phyloP scores from a whole-genome alignment of 2,329 filamentous ascomycete species.

The Rhexocercosporidium sp. region DNA sequence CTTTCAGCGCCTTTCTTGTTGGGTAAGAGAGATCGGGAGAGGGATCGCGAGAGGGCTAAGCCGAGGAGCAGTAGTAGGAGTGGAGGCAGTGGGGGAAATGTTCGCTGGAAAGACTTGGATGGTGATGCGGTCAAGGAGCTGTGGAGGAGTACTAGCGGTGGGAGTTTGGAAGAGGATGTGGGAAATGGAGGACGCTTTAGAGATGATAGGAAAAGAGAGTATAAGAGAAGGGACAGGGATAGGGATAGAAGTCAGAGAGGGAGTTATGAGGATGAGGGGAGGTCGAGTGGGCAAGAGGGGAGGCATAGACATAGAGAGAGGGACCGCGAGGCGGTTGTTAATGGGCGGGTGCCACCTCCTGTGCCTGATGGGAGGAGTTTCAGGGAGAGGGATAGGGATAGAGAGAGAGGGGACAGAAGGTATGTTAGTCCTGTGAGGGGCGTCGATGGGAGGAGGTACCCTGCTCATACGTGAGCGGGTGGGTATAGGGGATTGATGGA shows the following conservation, averaged over 20 bases:
- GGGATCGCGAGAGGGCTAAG: constrained; percentile 43
- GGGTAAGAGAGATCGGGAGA: constrained; percentile 43
- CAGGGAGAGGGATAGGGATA: constrained; percentile 26
- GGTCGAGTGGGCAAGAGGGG: constrained; percentile 15
- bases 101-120: constrained; percentile 32
- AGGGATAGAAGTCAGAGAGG: constrained; percentile 23
- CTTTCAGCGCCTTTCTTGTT: constrained; percentile 39
- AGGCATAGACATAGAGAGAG: constrained; percentile 20
- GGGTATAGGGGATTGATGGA: background rate
- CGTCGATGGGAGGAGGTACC: constrained; percentile 40
- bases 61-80: constrained; percentile 18
- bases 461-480: constrained; percentile 18
- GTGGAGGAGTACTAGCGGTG: constrained; percentile 33
- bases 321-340: constrained; percentile 19
- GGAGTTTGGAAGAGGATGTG: constrained; percentile 26
- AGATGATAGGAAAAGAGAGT: constrained; percentile 21
- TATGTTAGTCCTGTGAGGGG: constrained; percentile 35
- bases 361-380: constrained; percentile 16
- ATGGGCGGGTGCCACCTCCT: constrained; percentile 5
- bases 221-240: constrained; percentile 18
- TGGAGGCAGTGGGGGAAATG: constrained; percentile 21
- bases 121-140: constrained; percentile 17
- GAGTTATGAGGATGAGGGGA: constrained; percentile 24
- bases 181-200: constrained; percentile 17
- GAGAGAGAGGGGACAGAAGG: constrained; percentile 30